Percentiles rank a stretch among this genome's conserved stretches.
phyloP scores from a whole-genome alignment of 2,329 filamentous ascomycete species.

The Cercospora sp. region DNA sequence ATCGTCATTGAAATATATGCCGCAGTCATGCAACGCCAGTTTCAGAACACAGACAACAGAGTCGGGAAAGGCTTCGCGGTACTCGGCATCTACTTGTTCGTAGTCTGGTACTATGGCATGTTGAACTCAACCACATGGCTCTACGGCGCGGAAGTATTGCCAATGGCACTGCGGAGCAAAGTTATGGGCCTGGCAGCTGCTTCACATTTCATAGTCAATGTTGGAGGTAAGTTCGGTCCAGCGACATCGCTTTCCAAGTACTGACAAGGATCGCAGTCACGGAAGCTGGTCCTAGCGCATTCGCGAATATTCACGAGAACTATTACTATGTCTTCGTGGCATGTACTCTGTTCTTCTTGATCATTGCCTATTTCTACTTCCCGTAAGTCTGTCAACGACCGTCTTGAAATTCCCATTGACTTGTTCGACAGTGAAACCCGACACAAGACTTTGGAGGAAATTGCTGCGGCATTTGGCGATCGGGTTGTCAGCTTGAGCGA shows the following conservation, averaged over 20 bases:
- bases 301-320: constrained; percentile 59
- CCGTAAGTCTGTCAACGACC: constrained; percentile 35
- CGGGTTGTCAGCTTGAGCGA: constrained; percentile 36
- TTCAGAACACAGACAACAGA: constrained; percentile 57
- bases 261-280: constrained; percentile 25
- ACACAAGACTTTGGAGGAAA: constrained; percentile 38
- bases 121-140: constrained; percentile 34
- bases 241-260: not conserved
- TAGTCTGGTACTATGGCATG: constrained; percentile 49
- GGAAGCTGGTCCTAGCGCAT: constrained; percentile 53
- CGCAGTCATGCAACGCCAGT: constrained; percentile 59
- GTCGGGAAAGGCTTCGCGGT: constrained; percentile 62
- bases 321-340: constrained; percentile 63
- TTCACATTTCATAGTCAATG: constrained; percentile 49
- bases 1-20: constrained; percentile 61
- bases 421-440: constrained; percentile 27
- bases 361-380: constrained; percentile 57
- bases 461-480: constrained; percentile 39
- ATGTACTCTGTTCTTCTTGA: constrained; percentile 55
- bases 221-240: constrained; percentile 19
- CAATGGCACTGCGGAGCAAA: constrained; percentile 55
- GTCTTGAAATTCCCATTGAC: too few relatives aligned
- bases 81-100: constrained; percentile 61
- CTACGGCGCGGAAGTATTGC: constrained; percentile 58
- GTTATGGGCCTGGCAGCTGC: constrained; percentile 58